Conservation (phyloP, 2,329 filamentous ascomycete genomes). For the Hypoxylon sp. region DNA sequence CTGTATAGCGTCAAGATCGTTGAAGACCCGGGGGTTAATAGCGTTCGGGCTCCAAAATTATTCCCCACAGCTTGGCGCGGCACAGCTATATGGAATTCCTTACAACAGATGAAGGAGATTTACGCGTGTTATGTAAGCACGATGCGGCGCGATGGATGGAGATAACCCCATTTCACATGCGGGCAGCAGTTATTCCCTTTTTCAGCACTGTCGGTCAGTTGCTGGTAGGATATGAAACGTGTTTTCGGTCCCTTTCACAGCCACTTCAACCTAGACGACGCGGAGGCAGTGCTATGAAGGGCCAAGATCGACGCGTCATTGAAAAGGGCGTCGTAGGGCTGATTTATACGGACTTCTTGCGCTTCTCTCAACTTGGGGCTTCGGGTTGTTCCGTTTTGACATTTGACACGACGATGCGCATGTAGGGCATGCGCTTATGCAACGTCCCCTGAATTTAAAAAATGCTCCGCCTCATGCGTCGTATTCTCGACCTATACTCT, state of each 20-base stretch:
- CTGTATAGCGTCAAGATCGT: no score
- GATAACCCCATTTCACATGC: slow-evolving; percentile 1
- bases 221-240: neutral
- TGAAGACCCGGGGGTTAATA: neutral
- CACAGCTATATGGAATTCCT: neutral
- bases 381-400: slow-evolving; percentile 23
- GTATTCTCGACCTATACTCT: slow-evolving; percentile 28
- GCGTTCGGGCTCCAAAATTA: neutral
- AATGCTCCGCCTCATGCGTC: slow-evolving; percentile 40
- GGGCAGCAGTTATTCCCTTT: neutral
- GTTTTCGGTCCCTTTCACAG: slow-evolving; percentile 1
- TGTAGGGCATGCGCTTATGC: slow-evolving; percentile 26
- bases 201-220: neutral
- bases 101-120: neutral
- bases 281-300: slow-evolving; percentile 21
- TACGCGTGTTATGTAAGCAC: neutral
- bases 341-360: slow-evolving; percentile 25
- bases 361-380: slow-evolving; percentile 13
- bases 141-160: neutral
- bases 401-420: slow-evolving; percentile 6
- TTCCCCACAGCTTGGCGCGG: neutral
- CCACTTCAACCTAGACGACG: slow-evolving; percentile 1
- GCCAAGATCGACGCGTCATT: slow-evolving; percentile 26
- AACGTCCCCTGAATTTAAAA: slow-evolving; percentile 26
- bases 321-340: slow-evolving; percentile 29